Base-by-base conservation (phyloP, 108 stramenopile species). In the Pseudonitzschia multiseries region DNA sequence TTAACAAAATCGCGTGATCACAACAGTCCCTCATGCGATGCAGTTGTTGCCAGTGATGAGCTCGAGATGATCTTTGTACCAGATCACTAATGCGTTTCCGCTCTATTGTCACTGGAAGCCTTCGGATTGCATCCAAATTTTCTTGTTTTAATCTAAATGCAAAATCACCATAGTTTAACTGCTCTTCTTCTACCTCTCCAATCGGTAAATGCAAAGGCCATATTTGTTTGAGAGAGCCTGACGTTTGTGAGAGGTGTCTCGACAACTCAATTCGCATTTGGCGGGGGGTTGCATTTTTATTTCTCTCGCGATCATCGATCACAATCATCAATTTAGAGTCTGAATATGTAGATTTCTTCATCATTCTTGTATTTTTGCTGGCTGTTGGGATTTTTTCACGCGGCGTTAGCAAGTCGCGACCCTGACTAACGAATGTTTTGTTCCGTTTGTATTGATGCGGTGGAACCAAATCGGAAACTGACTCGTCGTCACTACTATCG, bases 11-110 rank as follows among this genome's bases (percentile, higher is more conserved):
- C 32, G 68, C 54, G 20, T 70, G 70, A 3, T 57, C 46, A 60
- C 41, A 77, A 32, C 60, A 68, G 31, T 77, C 71, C 60, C 59
- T 31, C 75, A 81, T 81, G 21, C 67, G 36, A n/a, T 28, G 32
- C 36, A 81, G 60, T 53, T 81, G 80, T 52, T 66, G 70, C 80
- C 75, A 81, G 29, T 81, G 80, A 69, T 81, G 75, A 20, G 70
- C 71, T 13, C 29, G 24, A 17, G 28, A 32, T 20, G 69, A 70
- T 41, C 80, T 31, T 57, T 81, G 80, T 10, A 77, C 75, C 17
- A 81, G 65, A 53, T 81, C 80, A 24, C 59, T 54, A 15, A 77
- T 53, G 20, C 71, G 57, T 28, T 81, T 81, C 15, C 80, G 40
- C 59, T 81, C 80, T 1, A 81, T 61, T 20, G n/a, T 24, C 4